phyloP scores from a whole-genome alignment of 805 yeast species.

The Kodamaea sagamina region DNA sequence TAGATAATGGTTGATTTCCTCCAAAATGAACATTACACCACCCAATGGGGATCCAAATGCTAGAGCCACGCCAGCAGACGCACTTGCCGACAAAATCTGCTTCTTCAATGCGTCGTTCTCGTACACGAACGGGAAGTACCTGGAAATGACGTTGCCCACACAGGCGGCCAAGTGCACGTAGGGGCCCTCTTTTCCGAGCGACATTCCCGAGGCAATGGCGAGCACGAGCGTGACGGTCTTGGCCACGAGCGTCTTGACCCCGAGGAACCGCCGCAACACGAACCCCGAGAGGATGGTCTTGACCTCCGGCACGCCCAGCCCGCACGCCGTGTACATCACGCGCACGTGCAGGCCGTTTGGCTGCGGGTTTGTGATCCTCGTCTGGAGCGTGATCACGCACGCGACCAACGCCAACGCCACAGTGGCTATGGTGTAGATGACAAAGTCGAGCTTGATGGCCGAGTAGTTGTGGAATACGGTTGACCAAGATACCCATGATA shows the following conservation, averaged over 20 bases:
- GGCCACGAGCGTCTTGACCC: constrained; percentile 50
- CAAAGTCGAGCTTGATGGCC: constrained; percentile 27
- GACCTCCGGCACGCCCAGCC: constrained; percentile 65
- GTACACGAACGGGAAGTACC: constrained; percentile 47
- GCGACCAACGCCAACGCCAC: constrained; percentile 46
- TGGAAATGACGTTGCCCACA: constrained; percentile 54
- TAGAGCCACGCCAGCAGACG: constrained; percentile 60
- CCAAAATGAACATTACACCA: constrained; percentile 57
- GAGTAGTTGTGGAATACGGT: constrained; percentile 22
- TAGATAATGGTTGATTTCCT: constrained; percentile 57
- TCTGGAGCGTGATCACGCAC: constrained; percentile 47
- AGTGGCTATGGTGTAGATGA: constrained; percentile 39
- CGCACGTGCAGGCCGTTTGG: constrained; percentile 11
- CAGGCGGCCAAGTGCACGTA: constrained; percentile 61
- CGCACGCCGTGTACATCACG: constrained; percentile 52
- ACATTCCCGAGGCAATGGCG: constrained; percentile 58
- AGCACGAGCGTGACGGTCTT: constrained; percentile 51
- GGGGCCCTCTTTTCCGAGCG: constrained; percentile 64
- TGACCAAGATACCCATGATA: constrained; percentile 50
- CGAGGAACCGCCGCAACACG: constrained; percentile 53
- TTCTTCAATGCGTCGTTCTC: constrained; percentile 52
- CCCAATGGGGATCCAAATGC: constrained; percentile 65
- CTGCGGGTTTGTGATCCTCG: constrained; percentile 35
- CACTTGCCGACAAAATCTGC: constrained; percentile 56
- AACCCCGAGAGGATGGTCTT: constrained; percentile 61